Evolutionary conservation across 805 yeast genomes (phyloP).

Genomic region (Sugiyamaella qingdaonensis): DNA sequence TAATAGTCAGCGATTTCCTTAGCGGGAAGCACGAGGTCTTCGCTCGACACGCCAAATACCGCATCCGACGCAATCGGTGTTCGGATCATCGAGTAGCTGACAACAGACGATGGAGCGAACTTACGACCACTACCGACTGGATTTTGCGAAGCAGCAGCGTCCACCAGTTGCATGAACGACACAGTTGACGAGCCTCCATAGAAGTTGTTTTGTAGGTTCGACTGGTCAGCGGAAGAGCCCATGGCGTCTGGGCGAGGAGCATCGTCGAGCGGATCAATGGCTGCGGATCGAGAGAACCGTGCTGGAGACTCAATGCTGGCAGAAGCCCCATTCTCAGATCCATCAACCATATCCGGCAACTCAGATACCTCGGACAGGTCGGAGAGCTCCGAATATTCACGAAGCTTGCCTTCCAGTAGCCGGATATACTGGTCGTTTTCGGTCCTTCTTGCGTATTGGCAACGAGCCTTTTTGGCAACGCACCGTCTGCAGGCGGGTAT

Average conservation of each 20-base stretch:
- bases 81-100: not conserved
- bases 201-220: not conserved
- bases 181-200: constrained; percentile 10
- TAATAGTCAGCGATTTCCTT: constrained; percentile 24
- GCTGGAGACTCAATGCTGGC: not conserved
- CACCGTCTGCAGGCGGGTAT: not conserved
- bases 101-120: too few relatives aligned
- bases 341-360: too few relatives aligned
- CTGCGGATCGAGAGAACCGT: not conserved
- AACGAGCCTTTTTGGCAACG: not conserved
- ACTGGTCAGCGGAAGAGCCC: constrained; percentile 3
- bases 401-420: not conserved
- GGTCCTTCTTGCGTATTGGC: not conserved
- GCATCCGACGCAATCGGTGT: not conserved
- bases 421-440: not conserved
- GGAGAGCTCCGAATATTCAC: not conserved
- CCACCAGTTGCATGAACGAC: constrained; percentile 12
- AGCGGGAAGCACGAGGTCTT: constrained; percentile 19
- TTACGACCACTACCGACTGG: not conserved
- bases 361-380: too few relatives aligned
- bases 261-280: too few relatives aligned
- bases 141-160: constrained; percentile 7
- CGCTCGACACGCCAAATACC: not conserved
- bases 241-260: constrained; percentile 10
- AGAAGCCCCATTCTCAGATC: not conserved